Evolutionary conservation across 2,329 filamentous ascomycete species (phyloP), one percentile per base, ranked within the genome.

Genomic region (Aspergillaceae sp.): DNA sequence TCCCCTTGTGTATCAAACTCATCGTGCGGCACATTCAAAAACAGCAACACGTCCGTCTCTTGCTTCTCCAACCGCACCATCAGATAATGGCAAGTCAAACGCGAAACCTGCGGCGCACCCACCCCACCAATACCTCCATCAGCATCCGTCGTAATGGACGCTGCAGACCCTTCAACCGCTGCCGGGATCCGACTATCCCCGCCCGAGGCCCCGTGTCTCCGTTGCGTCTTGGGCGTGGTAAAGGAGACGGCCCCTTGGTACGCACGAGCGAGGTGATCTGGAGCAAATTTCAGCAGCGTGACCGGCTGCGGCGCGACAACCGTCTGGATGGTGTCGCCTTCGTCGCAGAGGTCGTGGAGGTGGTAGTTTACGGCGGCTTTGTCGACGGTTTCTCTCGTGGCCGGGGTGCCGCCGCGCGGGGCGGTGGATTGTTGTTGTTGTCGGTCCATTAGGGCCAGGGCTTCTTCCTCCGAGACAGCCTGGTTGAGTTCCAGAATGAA

Each of bases 401-500:
- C 75, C 73, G 4, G 78, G 59, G 9, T 67, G 63, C 49, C 79
- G 40, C 48, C 48, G 36, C 40, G 49, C 8, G 47, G 43, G 32
- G 48, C 36, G 7, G 50, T 47, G 19, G 47, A 44, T 29, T 54
- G 55, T 33, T 56, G 48, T 29, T 37, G 41, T 40, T 52, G 56
- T 43, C 52, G 47, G 45, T 41, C 53, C 36, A 54, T 49, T 27
- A 49, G 50, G 45, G 55, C 48, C 29, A 59, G 53, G 5, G 60
- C 60, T 27, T 61, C 55, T 35, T 55, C 51, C 29, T 51, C 44
- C 2, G 61, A 78, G 26, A 94, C 83, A 46, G 86, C 84, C 71
- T 96, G 84, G 45, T 86, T 85, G 60, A 97, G 87, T 59, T 97
- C 91, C 66, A 96, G 78, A 57, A 95, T 90, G 64, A 95, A 82